Evolutionary conservation across 1,139 yeast species (phyloP).

Genomic region (Lodderomyces theae): DNA sequence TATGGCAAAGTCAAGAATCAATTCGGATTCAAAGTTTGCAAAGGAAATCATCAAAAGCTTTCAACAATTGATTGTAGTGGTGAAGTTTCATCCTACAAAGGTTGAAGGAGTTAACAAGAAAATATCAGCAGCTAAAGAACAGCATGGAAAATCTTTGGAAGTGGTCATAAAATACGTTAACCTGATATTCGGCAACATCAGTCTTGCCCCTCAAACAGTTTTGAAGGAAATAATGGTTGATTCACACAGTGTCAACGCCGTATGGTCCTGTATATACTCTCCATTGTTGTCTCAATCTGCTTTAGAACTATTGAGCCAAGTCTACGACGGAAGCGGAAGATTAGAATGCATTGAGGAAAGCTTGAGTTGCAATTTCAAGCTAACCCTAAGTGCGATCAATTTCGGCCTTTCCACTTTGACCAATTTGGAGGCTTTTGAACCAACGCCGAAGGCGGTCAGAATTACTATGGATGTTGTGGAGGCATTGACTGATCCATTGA

Average conservation of each 20-base stretch:
- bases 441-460: constrained; percentile 72
- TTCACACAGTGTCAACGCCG: constrained; percentile 41
- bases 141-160: constrained; percentile 33
- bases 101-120: constrained; percentile 19
- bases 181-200: constrained; percentile 31
- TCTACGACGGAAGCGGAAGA: constrained; percentile 65
- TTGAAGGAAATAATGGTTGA: constrained; percentile 33
- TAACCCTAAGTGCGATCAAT: constrained; percentile 49
- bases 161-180: constrained; percentile 23
- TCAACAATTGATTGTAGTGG: constrained; percentile 40
- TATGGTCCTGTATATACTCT: constrained; percentile 70
- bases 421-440: constrained; percentile 56
- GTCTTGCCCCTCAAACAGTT: constrained; percentile 41
- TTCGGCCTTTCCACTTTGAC: constrained; percentile 46
- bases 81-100: constrained; percentile 32
- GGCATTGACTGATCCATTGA: constrained; percentile 64
- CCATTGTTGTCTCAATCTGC: constrained; percentile 65
- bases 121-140: constrained; percentile 23
- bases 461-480: constrained; percentile 71
- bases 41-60: constrained; percentile 42
- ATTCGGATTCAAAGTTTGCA: constrained; percentile 38
- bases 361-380: constrained; percentile 41
- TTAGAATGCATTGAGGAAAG: constrained; percentile 65
- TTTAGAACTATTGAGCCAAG: constrained; percentile 68
- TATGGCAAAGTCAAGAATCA: constrained; percentile 30